Percentiles rank a stretch among this genome's conserved stretches.
phyloP scores from a whole-genome alignment of 805 yeast genomes.

The Nakazawaea wickerhamii region DNA sequence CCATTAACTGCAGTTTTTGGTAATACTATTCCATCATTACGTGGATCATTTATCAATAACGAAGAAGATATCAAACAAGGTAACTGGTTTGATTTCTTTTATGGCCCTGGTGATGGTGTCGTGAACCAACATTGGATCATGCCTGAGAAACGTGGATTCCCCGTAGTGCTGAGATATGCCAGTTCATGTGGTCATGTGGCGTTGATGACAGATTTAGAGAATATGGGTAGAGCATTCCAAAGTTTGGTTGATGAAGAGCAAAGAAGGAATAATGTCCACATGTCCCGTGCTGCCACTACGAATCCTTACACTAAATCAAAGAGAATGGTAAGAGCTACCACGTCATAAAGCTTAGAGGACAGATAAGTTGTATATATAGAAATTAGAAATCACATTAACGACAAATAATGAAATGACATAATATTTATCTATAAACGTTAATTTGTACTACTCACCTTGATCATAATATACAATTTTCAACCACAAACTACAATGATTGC shows the following conservation, averaged over 20 bases:
- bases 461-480: conserved; percentile 66
- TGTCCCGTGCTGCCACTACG: neutral
- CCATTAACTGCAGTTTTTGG: conserved; percentile 84
- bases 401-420: neutral
- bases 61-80: conserved; percentile 63
- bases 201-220: conserved; percentile 65
- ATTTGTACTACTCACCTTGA: conserved; percentile 19
- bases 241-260: conserved; percentile 59
- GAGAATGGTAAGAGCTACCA: neutral
- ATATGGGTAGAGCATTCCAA: conserved; percentile 65
- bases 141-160: conserved; percentile 73
- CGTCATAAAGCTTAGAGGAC: neutral
- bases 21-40: conserved; percentile 74
- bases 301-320: neutral
- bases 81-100: conserved; percentile 67
- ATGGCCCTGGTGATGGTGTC: conserved; percentile 94
- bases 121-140: conserved; percentile 76
- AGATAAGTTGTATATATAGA: neutral
- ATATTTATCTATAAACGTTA: neutral
- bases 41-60: conserved; percentile 67
- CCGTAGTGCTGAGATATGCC: conserved; percentile 61
- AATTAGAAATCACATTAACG: neutral
- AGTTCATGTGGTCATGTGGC: conserved; percentile 74
- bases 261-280: conserved; percentile 1
- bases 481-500: conserved; percentile 84